A percentile compares a stretch with the other conserved stretches of the same genome.
phyloP scores from a whole-genome alignment of 176 grass and related monocot genomes.

The Triticum dicoccoides region DNA sequence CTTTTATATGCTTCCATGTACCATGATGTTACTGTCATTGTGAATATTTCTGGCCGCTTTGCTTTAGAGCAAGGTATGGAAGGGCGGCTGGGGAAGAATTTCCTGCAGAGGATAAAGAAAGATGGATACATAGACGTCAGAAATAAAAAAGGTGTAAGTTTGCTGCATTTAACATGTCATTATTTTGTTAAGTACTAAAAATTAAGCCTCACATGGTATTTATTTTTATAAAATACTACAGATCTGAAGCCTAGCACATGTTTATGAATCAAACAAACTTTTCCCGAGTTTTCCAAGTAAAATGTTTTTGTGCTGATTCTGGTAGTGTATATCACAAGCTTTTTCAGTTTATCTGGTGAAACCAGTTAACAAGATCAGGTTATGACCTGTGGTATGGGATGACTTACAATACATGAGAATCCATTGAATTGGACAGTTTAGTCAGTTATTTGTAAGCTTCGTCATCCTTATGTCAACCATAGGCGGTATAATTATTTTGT shows the following conservation, averaged over 20 bases:
- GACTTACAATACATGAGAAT: background rate
- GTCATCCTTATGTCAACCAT: background rate
- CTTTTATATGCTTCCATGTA: constrained; percentile 84
- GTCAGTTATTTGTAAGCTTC: background rate
- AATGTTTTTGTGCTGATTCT: constrained; percentile 11
- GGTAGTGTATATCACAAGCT: constrained; percentile 6
- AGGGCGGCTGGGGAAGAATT: constrained; percentile 71
- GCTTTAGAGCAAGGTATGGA: constrained; percentile 73
- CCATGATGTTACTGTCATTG: constrained; percentile 42
- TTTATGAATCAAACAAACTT: background rate
- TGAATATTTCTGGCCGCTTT: constrained; percentile 87
- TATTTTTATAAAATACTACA: background rate
- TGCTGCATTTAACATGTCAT: background rate
- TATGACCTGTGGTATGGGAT: background rate
- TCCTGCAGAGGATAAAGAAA: constrained; percentile 73
- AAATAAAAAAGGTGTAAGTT: constrained; percentile 64
- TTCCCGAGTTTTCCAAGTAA: background rate
- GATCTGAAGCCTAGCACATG: background rate
- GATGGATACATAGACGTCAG: constrained; percentile 87
- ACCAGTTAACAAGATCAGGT: background rate
- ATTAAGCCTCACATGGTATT: background rate
- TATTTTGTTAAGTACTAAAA: background rate
- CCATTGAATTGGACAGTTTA: background rate
- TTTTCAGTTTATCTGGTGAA: background rate
- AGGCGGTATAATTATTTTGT: background rate